Base-by-base conservation (phyloP, 2,329 filamentous ascomycete species). In the Venturia aucupariae region DNA sequence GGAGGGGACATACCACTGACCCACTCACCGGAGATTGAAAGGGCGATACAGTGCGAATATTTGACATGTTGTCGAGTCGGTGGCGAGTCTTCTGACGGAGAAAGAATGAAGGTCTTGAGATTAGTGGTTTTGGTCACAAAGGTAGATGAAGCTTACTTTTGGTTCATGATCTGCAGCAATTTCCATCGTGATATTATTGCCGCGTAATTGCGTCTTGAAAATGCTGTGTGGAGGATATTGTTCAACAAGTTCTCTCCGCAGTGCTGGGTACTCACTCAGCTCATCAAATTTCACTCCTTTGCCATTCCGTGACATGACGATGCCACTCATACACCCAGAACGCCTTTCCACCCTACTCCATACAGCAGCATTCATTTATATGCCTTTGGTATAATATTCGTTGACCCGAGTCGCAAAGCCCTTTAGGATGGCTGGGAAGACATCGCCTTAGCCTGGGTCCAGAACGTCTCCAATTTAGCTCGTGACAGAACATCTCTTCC, bases 381-480 rank as follows among this genome's bases (percentile, higher is more conserved):
- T 2, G 19, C 51, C 11, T n/a, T 2, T n/a, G 51, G 51, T 15
- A 19, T 19, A n/a, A 24, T 46, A 46, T 24, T 24, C 46, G 22
- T 24, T 24, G 10, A 10, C 4, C 17, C 46, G 24, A 1, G 27
- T 51, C 22, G 46, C 46, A 27, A 11, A 27, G 46, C 22, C 3
- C 22, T 48, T 51, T 22, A 51, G 46, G 46, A 51, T 24, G 22
- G 17, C 27, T 51, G n/a, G 46, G 46, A 24, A 27, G 46, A 27
- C 61, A 63, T 44, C n/a, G 46, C 51, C 80, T 95, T 96, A 0
- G 92, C 93, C 69, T 94, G 77, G 11, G 88, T 88, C 94, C 94
- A 99, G 72, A 99, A 93, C 71, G 89, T 96, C 70, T 97, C 93
- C 83, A 97, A 90, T 80, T 96, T 97, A 6, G 86, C 85, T 69